These are phyloP conservation scores for Echria macrotheca DNA, from an alignment of 495 filamentous ascomycete genomes.

Conservation along the genomic window DNA sequence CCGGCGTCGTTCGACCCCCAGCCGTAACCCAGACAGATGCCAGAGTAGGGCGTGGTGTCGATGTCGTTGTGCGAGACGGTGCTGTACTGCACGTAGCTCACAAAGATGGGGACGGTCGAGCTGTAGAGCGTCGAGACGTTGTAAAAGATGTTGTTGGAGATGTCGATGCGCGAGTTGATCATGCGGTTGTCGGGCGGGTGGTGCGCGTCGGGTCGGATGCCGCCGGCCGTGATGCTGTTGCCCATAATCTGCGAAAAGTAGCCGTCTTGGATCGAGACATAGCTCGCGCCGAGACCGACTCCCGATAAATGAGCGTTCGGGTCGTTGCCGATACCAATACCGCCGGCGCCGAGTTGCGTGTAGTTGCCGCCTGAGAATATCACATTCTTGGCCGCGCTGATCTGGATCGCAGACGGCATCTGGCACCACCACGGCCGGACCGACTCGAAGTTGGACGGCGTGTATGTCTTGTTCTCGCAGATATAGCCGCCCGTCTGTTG, in stretches of 20 bases:
- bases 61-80: conserved; percentile 10
- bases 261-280: not conserved
- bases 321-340: conserved; percentile 11
- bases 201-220: conserved; percentile 8
- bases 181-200: conserved; percentile 1
- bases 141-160: conserved; percentile 11
- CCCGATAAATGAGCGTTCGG: conserved; percentile 7
- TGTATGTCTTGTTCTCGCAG: conserved; percentile 9
- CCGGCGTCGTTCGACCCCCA: conserved; percentile 10
- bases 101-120: conserved; percentile 9
- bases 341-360: conserved; percentile 8
- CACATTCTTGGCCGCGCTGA: conserved; percentile 9
- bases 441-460: conserved; percentile 6
- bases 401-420: conserved; percentile 6
- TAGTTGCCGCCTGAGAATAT: not conserved
- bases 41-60: conserved; percentile 8
- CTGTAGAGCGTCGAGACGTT: conserved; percentile 4
- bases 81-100: conserved; percentile 6
- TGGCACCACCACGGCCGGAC: conserved; percentile 7
- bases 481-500: conserved; percentile 8
- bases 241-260: conserved; percentile 11
- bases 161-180: conserved; percentile 6
- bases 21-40: conserved; percentile 10
- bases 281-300: conserved; percentile 9
- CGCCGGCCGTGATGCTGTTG: conserved; percentile 12